These are phyloP conservation scores for Pseudocercospora fijiensis DNA, from an alignment of 2,329 filamentous ascomycete species.

Conservation along the genomic window DNA sequence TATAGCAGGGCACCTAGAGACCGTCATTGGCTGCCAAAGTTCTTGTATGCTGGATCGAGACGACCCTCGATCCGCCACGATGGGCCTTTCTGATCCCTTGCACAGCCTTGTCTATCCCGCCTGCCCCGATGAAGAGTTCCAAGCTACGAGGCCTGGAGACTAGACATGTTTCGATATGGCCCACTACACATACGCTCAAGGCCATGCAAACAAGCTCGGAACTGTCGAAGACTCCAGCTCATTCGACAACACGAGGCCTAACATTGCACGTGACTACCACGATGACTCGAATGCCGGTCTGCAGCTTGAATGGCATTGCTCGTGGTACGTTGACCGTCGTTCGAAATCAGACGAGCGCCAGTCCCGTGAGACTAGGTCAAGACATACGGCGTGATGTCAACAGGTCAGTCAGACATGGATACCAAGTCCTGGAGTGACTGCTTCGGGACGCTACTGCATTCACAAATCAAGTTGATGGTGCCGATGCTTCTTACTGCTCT, in stretches of 20 bases:
- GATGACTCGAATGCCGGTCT: neutral
- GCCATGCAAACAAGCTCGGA: neutral
- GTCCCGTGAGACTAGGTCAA: neutral
- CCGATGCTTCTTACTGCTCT: neutral
- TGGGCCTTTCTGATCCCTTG: neutral
- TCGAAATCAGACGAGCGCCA: neutral
- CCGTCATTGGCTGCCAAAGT: neutral
- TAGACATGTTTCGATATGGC: neutral
- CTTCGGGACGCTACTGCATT: neutral
- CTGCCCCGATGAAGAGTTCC: neutral
- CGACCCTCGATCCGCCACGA: neutral
- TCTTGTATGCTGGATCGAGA: neutral
- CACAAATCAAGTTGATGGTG: neutral
- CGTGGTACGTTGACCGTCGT: neutral
- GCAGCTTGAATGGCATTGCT: neutral
- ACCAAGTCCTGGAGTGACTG: neutral
- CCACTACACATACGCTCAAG: neutral
- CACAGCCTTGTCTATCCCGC: neutral
- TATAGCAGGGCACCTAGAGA: neutral
- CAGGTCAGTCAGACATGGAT: neutral
- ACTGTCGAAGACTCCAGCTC: neutral
- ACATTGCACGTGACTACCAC: neutral
- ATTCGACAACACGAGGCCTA: neutral
- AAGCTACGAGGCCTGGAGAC: neutral
- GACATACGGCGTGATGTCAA: neutral